These are phyloP conservation scores for Osmanthus fragrans DNA, from an alignment of 257 asterid genomes.

Conservation along the genomic window DNA sequence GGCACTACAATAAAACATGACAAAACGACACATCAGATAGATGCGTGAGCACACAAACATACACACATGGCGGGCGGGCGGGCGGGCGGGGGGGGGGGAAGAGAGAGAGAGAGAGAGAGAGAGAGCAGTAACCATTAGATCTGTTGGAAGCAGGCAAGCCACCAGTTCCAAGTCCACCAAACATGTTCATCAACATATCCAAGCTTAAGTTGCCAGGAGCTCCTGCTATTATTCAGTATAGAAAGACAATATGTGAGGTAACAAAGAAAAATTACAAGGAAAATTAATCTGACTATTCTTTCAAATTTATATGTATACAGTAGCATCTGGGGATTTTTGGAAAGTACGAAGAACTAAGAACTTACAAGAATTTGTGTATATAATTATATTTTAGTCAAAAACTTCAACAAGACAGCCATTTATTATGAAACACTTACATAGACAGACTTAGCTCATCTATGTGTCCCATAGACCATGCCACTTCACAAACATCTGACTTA, in stretches of 20 bases:
- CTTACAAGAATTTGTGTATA: too few species aligned
- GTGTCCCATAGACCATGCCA: neutral
- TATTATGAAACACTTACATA: neutral
- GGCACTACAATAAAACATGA: neutral
- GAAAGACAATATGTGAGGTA: neutral
- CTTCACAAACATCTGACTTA: neutral
- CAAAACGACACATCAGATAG: neutral
- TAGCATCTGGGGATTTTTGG: neutral
- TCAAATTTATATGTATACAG: neutral
- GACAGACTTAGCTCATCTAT: neutral
- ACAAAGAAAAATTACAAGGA: neutral
- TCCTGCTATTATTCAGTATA: conserved; percentile 23
- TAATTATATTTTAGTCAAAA: too few species aligned
- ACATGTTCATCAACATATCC: conserved; percentile 53
- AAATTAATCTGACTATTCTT: neutral
- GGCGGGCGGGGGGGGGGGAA: neutral
- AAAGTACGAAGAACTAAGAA: neutral
- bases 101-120: neutral
- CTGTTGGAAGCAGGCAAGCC: conserved; percentile 37
- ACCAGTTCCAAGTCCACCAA: conserved; percentile 48
- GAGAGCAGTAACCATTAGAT: conserved; percentile 34
- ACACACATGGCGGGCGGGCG: neutral
- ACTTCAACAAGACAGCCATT: neutral
- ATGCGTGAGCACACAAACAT: neutral
- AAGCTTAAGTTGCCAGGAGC: conserved; percentile 30